Conservation (phyloP, 2,329 filamentous ascomycete species). For the Verticillium nonalfalfae region DNA sequence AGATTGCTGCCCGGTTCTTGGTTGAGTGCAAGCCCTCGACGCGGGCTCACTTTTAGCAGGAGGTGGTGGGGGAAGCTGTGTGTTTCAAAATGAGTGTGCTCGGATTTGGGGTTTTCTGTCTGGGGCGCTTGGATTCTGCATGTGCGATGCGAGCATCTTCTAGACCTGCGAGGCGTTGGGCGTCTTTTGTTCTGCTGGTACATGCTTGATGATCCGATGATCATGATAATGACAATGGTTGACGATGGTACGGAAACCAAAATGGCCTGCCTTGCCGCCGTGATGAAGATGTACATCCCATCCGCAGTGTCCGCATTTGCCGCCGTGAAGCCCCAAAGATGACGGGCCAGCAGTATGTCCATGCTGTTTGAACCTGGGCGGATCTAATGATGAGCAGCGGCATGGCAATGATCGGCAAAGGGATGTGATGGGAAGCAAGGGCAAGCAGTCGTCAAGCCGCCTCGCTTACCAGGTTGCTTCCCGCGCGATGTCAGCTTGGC, state of each 20-base stretch:
- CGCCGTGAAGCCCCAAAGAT: not conserved
- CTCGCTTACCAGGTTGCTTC: not conserved
- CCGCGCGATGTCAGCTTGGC: not conserved
- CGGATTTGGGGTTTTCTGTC: not conserved
- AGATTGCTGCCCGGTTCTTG: not conserved
- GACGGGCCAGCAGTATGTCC: not conserved
- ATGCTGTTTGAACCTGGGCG: not conserved
- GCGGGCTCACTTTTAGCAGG: not conserved
- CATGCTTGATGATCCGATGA: not conserved
- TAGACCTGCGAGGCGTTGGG: not conserved
- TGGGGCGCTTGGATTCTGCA: not conserved
- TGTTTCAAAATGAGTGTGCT: not conserved
- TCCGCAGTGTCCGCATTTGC: not conserved
- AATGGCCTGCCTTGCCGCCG: not conserved
- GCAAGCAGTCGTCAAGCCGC: not conserved
- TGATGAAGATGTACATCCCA: no score
- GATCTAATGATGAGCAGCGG: not conserved
- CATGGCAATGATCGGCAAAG: not conserved
- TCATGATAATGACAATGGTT: not conserved
- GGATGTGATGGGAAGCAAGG: not conserved
- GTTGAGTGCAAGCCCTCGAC: not conserved
- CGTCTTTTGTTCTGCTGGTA: not conserved
- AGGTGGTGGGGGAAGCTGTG: not conserved
- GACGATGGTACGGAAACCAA: not conserved
- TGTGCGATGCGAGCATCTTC: not conserved